Conservation (phyloP, 2,329 filamentous ascomycete genomes). For the Neopestalotiopsis sp. region DNA sequence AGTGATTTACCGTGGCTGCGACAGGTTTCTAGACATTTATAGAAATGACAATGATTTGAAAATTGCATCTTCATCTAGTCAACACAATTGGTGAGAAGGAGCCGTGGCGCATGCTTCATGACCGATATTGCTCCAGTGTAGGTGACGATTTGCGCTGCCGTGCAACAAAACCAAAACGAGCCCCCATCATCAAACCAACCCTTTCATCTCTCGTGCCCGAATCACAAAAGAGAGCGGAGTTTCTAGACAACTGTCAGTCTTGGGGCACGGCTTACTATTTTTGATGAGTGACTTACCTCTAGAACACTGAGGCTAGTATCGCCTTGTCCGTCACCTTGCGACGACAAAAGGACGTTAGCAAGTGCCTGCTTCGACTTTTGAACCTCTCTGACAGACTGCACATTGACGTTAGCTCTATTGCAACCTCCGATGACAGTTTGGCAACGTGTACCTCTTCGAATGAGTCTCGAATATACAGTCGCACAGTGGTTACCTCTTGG, state of each 20-base stretch:
- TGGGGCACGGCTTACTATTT: rapidly evolving
- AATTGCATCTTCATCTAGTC: too few species aligned
- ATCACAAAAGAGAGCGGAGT: neutral
- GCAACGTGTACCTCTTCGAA: slow-evolving; percentile 41
- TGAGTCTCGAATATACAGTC: slow-evolving; percentile 41
- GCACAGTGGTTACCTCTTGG: slow-evolving; percentile 40
- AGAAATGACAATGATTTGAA: too few species aligned
- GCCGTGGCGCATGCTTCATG: too few species aligned
- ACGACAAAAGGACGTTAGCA: neutral
- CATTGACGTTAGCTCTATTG: neutral
- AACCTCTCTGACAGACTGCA: slow-evolving; percentile 4
- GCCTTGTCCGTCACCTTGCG: neutral
- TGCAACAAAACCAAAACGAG: too few species aligned
- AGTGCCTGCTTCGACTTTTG: slow-evolving; percentile 6
- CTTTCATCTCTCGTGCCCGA: too few species aligned
- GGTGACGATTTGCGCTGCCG: too few species aligned
- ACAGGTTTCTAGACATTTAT: too few species aligned
- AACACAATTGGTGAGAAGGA: too few species aligned
- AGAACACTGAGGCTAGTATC: neutral
- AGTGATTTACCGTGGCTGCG: too few species aligned
- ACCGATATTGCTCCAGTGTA: too few species aligned
- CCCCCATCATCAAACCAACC: too few species aligned
- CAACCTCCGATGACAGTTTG: rapidly evolving
- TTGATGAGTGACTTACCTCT: neutral
- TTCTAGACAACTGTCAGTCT: neutral